Percentiles rank a stretch among this genome's conserved stretches.
phyloP scores from a whole-genome alignment of 495 filamentous ascomycete genomes.

The Xylaria palmicola region DNA sequence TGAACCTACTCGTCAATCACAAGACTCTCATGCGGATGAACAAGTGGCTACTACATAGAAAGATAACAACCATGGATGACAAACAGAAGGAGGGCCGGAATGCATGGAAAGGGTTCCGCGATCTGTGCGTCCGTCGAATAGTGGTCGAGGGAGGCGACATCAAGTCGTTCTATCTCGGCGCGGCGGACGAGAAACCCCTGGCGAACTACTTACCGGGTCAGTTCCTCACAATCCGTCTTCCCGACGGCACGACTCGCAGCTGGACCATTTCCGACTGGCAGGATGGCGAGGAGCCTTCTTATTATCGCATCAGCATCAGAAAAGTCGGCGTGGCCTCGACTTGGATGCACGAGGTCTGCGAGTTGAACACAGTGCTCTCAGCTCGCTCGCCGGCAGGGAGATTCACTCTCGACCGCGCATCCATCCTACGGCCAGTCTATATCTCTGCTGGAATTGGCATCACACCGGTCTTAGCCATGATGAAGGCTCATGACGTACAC shows the following conservation, averaged over 20 bases:
- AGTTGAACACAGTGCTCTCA: background rate
- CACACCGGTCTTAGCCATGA: slow-evolving; percentile 16
- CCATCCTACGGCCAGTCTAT: slow-evolving; percentile 6
- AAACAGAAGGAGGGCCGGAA: background rate
- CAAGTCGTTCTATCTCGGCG: slow-evolving; percentile 10
- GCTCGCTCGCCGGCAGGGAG: slow-evolving; percentile 6
- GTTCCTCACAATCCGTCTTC: slow-evolving; percentile 9
- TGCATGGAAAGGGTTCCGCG: slow-evolving; percentile 5
- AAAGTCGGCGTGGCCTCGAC: background rate
- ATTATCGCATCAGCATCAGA: slow-evolving; percentile 11
- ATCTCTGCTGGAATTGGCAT: slow-evolving; percentile 13
- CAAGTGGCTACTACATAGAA: background rate
- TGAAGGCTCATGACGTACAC: slow-evolving; percentile 10
- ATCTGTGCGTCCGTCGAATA: background rate
- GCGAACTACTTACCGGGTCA: slow-evolving; percentile 11
- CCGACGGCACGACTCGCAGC: slow-evolving; percentile 2
- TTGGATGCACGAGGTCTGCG: slow-evolving; percentile 7
- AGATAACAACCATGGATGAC: slow-evolving; percentile 1
- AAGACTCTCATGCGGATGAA: slow-evolving; percentile 12
- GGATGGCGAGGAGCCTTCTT: background rate
- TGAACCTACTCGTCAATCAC: slow-evolving; percentile 7
- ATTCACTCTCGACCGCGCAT: slow-evolving; percentile 5
- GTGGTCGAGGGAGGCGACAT: background rate
- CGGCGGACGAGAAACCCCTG: background rate
- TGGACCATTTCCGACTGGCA: slow-evolving; percentile 14